These are phyloP conservation scores for Melianthus villosus DNA, from an alignment of 441 rosid genomes.

Conservation along the genomic window DNA sequence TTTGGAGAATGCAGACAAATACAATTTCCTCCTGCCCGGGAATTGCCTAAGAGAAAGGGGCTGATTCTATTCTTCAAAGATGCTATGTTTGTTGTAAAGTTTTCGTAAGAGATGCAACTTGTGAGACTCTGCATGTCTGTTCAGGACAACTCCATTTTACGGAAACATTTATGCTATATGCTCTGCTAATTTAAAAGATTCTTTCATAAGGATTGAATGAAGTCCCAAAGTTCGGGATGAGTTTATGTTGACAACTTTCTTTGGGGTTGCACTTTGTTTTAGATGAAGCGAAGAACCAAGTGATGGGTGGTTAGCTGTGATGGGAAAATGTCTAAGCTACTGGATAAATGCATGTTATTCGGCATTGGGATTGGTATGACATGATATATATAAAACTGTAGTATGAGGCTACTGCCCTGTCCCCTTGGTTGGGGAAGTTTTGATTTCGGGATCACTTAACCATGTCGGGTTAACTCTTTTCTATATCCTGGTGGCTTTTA, in stretches of 20 bases:
- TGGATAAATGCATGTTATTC: conserved; percentile 9
- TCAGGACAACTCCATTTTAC: conserved; percentile 12
- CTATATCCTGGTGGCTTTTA: conserved; percentile 7
- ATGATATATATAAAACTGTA: conserved; percentile 11
- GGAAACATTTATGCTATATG: conserved; percentile 6
- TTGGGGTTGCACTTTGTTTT: conserved; percentile 12
- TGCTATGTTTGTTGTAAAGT: too few species aligned
- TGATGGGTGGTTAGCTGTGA: conserved; percentile 13
- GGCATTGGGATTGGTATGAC: conserved; percentile 8
- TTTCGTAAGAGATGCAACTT: too few species aligned
- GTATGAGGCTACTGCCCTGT: conserved; percentile 11
- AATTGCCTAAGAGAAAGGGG: conserved; percentile 60
- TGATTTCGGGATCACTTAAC: conserved; percentile 14
- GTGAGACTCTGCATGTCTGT: too few species aligned
- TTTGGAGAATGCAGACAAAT: conserved; percentile 63
- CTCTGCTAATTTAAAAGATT: conserved; percentile 9
- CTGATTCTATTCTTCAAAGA: conserved; percentile 10
- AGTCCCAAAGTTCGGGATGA: conserved; percentile 15
- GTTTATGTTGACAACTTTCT: conserved; percentile 25
- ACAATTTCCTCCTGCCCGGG: conserved; percentile 76
- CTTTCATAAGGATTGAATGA: conserved; percentile 15
- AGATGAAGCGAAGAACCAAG: conserved; percentile 13
- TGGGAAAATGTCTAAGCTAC: too few species aligned
- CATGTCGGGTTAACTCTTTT: conserved; percentile 13
- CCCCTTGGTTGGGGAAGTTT: conserved; percentile 20